These are phyloP conservation scores for Penicillium tannophilum DNA, from an alignment of 495 filamentous ascomycete species.

Conservation along the genomic window DNA sequence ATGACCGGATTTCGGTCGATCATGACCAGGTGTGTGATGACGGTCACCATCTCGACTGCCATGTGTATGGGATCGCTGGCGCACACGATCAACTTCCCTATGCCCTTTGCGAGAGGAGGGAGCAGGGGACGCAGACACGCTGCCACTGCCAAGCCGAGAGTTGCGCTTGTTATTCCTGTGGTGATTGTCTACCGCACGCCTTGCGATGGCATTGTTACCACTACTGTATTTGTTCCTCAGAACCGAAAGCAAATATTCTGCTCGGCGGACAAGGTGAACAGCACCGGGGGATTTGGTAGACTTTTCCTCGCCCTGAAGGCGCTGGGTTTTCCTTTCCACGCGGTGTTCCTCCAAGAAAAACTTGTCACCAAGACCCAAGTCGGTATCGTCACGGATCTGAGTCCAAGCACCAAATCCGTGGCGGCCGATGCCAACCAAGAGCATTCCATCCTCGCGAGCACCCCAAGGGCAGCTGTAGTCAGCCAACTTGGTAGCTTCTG, in stretches of 20 bases:
- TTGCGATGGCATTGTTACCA: conserved; percentile 66
- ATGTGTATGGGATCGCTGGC: conserved; percentile 51
- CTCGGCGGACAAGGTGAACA: conserved; percentile 91
- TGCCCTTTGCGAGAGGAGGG: conserved; percentile 51
- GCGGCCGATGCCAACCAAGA: conserved; percentile 85
- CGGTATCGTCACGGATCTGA: conserved; percentile 86
- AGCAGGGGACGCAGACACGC: conserved; percentile 57
- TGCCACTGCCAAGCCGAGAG: conserved; percentile 41
- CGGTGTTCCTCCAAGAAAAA: conserved; percentile 97
- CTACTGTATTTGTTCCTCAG: conserved; percentile 75
- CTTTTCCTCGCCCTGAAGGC: conserved; percentile 71
- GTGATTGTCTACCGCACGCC: conserved; percentile 82
- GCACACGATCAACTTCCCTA: conserved; percentile 54
- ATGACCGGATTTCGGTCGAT: conserved; percentile 40
- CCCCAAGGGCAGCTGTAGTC: conserved; percentile 89
- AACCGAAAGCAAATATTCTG: conserved; percentile 91
- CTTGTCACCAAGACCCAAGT: conserved; percentile 84
- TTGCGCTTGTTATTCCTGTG: conserved; percentile 82
- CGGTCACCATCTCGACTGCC: conserved; percentile 49
- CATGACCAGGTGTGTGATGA: conserved; percentile 46
- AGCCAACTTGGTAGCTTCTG: conserved; percentile 86
- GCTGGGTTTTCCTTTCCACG: conserved; percentile 95
- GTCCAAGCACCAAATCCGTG: conserved; percentile 96
- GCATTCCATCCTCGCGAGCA: conserved; percentile 92
- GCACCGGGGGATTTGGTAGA: conserved; percentile 89